These are phyloP conservation scores for Collariella sp. DNA, from an alignment of 495 filamentous ascomycete species.

Conservation along the genomic window DNA sequence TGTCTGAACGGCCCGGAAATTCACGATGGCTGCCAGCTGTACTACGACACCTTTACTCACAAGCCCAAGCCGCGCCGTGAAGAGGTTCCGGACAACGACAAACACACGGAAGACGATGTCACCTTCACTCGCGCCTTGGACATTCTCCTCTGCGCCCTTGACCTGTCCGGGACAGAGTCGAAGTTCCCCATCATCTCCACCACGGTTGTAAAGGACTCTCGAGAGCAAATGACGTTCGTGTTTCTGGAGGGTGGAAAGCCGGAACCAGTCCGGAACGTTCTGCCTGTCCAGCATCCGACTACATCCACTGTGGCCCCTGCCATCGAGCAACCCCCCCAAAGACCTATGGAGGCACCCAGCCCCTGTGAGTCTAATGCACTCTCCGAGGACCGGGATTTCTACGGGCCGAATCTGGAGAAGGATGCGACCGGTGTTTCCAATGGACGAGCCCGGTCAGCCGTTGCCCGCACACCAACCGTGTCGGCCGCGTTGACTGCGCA, in stretches of 20 bases:
- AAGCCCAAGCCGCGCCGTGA: constrained; percentile 23
- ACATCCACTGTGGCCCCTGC: background rate
- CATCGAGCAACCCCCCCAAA: background rate
- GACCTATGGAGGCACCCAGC: background rate
- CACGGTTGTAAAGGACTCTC: constrained; percentile 4
- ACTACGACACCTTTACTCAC: constrained; percentile 17
- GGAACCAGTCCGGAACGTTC: background rate
- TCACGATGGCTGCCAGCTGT: constrained; percentile 24
- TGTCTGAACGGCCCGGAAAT: constrained; percentile 30
- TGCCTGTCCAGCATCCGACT: background rate
- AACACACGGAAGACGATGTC: constrained; percentile 16
- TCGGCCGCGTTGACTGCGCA: too few species aligned
- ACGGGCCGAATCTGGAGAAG: constrained; percentile 10
- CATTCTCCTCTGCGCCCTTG: constrained; percentile 18
- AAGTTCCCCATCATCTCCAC: constrained; percentile 17
- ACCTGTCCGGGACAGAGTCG: constrained; percentile 15
- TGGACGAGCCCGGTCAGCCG: background rate
- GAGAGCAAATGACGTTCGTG: constrained; percentile 14
- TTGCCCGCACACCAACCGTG: background rate
- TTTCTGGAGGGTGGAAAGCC: constrained; percentile 21
- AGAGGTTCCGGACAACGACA: constrained; percentile 9
- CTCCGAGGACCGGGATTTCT: constrained; percentile 23
- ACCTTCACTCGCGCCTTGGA: constrained; percentile 18
- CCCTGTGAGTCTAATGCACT: constrained; percentile 20
- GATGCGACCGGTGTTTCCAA: background rate